Evolutionary conservation across 345 rosid genomes (phyloP).

Genomic region (Populus pruinosa): DNA sequence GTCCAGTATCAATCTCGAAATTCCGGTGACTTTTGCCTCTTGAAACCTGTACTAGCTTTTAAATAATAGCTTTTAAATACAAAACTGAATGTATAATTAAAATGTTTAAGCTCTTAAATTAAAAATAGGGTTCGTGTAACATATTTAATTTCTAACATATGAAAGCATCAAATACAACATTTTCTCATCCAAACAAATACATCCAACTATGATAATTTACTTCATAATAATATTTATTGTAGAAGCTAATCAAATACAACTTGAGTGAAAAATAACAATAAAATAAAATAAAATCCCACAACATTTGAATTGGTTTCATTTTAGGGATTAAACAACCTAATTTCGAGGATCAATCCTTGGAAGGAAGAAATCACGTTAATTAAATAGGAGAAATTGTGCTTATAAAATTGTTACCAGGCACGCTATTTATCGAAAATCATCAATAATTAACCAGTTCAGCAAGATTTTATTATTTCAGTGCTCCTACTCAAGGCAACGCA

Average conservation of each 20-base stretch:
- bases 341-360: not conserved
- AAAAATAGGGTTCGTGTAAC: no score
- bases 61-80: no score
- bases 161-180: no score
- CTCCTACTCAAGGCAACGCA: slow-evolving; percentile 13
- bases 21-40: no score
- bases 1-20: no score
- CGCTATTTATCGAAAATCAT: not conserved
- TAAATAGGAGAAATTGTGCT: not conserved
- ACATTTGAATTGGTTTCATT: not conserved
- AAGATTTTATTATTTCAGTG: not conserved
- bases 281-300: not conserved
- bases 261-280: not conserved
- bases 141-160: no score
- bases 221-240: no score
- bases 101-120: no score
- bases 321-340: not conserved
- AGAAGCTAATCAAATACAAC: not conserved
- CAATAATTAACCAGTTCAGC: not conserved
- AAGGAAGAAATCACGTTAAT: not conserved
- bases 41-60: no score
- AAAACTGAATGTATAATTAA: no score
- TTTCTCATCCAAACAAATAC: no score
- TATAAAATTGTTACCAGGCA: not conserved
- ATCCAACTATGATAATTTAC: no score